phyloP scores from a whole-genome alignment of 2,329 filamentous ascomycete species.

The Fusarium globosum region DNA sequence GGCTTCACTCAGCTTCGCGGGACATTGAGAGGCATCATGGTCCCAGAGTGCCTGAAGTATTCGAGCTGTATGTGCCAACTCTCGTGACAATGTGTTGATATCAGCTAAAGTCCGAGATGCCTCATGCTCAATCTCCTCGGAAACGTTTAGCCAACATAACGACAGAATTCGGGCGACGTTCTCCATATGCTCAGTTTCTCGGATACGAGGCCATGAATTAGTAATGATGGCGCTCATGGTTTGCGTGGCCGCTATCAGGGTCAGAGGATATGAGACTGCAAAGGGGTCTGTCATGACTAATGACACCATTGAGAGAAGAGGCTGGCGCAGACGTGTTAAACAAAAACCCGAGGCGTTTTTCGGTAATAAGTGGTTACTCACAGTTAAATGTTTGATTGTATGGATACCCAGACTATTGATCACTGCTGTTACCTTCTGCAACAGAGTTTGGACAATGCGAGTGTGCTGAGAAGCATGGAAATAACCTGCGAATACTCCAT shows the following conservation, averaged over 20 bases:
- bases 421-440: slow-evolving; percentile 61
- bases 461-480: slow-evolving; percentile 70
- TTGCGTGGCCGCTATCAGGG: slow-evolving; percentile 64
- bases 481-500: slow-evolving; percentile 66
- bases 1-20: slow-evolving; percentile 29
- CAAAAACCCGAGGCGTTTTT: background rate
- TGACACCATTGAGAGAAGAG: slow-evolving; percentile 74
- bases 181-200: slow-evolving; percentile 63
- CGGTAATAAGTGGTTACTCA: slow-evolving; percentile 44
- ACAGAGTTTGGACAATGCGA: slow-evolving; percentile 66
- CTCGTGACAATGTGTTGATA: slow-evolving; percentile 17
- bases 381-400: slow-evolving; percentile 75
- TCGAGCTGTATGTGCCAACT: slow-evolving; percentile 34
- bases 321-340: slow-evolving; percentile 54
- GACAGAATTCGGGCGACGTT: slow-evolving; percentile 72
- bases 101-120: background rate
- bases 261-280: slow-evolving; percentile 62
- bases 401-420: slow-evolving; percentile 69
- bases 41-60: slow-evolving; percentile 42
- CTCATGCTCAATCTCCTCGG: slow-evolving; percentile 53
- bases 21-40: slow-evolving; percentile 15
- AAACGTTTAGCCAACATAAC: slow-evolving; percentile 70
- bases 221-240: slow-evolving; percentile 68
- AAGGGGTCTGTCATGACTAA: slow-evolving; percentile 77
- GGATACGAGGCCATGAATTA: slow-evolving; percentile 77